These are phyloP conservation scores for Glutinoglossum americanum DNA, from an alignment of 495 filamentous ascomycete genomes.

Conservation along the genomic window DNA sequence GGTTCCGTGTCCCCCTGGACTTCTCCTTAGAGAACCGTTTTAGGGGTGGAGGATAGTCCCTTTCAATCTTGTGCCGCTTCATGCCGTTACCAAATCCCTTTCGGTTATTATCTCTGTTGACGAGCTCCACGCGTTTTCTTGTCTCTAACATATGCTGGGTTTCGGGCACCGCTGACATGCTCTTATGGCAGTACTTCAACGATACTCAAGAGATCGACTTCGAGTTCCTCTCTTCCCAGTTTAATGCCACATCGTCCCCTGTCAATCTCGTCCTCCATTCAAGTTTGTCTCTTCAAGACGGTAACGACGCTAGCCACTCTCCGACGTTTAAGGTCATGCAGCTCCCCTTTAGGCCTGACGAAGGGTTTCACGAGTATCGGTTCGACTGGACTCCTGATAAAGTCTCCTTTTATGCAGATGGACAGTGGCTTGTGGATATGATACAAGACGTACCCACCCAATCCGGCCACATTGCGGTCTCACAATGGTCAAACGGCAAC, in stretches of 20 bases:
- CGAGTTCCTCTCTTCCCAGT: constrained; percentile 45
- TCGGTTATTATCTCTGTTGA: too few relatives aligned
- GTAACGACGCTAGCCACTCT: constrained; percentile 34
- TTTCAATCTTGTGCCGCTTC: too few relatives aligned
- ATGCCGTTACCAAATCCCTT: too few relatives aligned
- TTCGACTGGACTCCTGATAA: constrained; percentile 43
- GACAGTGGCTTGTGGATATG: constrained; percentile 30
- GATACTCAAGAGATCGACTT: constrained; percentile 65
- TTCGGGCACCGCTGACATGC: too few relatives aligned
- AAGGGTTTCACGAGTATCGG: constrained; percentile 49
- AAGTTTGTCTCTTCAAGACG: constrained; percentile 25
- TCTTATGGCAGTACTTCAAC: constrained; percentile 36
- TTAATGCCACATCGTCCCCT: constrained; percentile 21
- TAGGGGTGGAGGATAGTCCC: too few relatives aligned
- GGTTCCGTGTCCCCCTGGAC: background rate
- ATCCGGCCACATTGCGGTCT: constrained; percentile 42
- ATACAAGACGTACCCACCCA: constrained; percentile 28
- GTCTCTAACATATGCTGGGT: background rate
- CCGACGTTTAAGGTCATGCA: constrained; percentile 28
- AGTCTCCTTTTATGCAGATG: constrained; percentile 46
- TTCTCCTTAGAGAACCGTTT: too few relatives aligned
- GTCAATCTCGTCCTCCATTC: constrained; percentile 58
- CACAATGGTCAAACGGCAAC: constrained; percentile 65
- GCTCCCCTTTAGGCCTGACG: constrained; percentile 39
- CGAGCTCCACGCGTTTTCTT: too few relatives aligned